Evolutionary conservation across 2,329 filamentous ascomycete genomes (phyloP), one percentile per base, ranked within the genome.

Genomic region (Leptographium flavum): DNA sequence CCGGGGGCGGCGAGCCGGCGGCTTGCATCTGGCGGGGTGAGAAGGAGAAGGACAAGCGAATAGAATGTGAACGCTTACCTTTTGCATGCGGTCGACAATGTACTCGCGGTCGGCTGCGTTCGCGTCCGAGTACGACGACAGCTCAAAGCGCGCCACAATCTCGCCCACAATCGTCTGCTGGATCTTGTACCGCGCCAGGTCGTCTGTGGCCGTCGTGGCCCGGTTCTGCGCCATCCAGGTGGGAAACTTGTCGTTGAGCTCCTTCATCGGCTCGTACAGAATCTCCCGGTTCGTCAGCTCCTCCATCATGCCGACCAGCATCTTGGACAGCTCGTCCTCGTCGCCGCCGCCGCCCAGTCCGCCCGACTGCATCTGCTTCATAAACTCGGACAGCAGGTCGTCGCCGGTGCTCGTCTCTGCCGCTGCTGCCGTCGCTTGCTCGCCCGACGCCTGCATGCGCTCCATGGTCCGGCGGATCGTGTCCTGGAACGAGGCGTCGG

Each of bases 21-120:
- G 81, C 81, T 88, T 98, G 92, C 92, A 98, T 98, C 90, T 95
- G 39, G n/a, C n/a, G n/a, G n/a, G n/a, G n/a, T n/a, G n/a, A n/a
- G n/a, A n/a, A n/a, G n/a, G n/a, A n/a, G n/a, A n/a, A n/a, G n/a
- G n/a, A n/a, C n/a, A n/a, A n/a, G 22, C 9, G 11, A 30, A 11
- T 23, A 10, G 27, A 10, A 8, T 8, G 15, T n/a, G 17, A 13
- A 14, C 3, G 11, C 41, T 14, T 63, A 94, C 90, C 79, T 90
- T 90, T 63, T 96, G 90, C 92, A 98, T 98, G 60, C 82, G 81
- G 57, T 95, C 88, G 52, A 95, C 90, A 56, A 98, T 92, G 62
- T 87, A 95, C 59, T 94, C 86, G 50, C 88, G 73, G 63, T 94
- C 86, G 39, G 75, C 71, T 14, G 82, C 65, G 58, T 93, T 90